These are phyloP conservation scores for Aureobasidium leucospermi DNA, from an alignment of 2,329 filamentous ascomycete species.

Conservation along the genomic window DNA sequence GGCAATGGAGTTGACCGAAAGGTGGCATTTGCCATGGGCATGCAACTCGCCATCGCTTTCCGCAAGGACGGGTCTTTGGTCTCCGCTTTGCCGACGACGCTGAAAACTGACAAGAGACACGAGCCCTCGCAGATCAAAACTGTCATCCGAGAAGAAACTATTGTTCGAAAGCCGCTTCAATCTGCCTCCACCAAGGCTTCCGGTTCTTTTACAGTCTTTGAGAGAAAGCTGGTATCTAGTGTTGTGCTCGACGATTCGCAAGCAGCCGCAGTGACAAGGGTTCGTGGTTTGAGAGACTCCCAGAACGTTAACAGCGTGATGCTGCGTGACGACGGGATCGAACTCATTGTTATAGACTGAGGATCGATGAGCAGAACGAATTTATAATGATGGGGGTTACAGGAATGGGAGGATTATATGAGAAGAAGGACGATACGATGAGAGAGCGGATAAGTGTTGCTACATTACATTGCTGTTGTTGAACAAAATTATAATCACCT, in stretches of 20 bases:
- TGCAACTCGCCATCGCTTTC: conserved; percentile 30
- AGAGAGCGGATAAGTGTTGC: too few species aligned
- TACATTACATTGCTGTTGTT: too few species aligned
- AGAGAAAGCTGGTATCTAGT: not conserved
- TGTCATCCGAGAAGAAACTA: too few species aligned
- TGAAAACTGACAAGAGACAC: not conserved
- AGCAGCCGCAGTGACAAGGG: too few species aligned
- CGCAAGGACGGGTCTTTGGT: not conserved
- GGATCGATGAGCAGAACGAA: too few species aligned
- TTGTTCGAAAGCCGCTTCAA: not conserved
- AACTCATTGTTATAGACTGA: not conserved
- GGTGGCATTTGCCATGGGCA: conserved; percentile 59
- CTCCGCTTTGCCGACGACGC: too few species aligned
- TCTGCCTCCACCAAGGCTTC: not conserved
- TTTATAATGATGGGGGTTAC: too few species aligned
- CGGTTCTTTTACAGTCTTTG: not conserved
- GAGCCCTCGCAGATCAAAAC: not conserved
- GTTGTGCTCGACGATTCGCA: too few species aligned
- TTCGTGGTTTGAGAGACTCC: not conserved
- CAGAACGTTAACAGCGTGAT: too few species aligned
- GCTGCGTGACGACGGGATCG: not conserved
- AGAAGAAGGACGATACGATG: too few species aligned
- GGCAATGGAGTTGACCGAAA: conserved; percentile 71
- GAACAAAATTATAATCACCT: too few species aligned
- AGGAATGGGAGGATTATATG: too few species aligned